Base-by-base conservation (phyloP, 2,329 filamentous ascomycete genomes). In the Thielaviopsis punctulata region DNA sequence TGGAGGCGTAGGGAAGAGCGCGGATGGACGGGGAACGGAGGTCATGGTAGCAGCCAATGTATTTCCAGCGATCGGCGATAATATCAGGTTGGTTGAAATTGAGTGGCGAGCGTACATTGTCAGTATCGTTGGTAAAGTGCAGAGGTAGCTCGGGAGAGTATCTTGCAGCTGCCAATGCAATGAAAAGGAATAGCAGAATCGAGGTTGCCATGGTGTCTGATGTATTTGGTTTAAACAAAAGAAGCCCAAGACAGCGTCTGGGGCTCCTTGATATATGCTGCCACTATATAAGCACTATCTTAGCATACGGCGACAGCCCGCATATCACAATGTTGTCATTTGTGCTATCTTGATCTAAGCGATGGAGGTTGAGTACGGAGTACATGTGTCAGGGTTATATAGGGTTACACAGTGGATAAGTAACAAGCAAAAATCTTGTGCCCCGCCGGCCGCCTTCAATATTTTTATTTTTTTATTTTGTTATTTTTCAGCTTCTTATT, bases 1-100 rank as follows among this genome's bases (percentile, higher is more conserved):
- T 53, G 12, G 19, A 57, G 2, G 51, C 43, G 8, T 52, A 53
- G 0, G n/a, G 36, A 4, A 61, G 48, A 4, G 57, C 54, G 1
- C 59, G 53, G 12, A 24, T 33, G n/a, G 21, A 4, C 10, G 6
- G 5, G n/a, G 24, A 10, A 13, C 6, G 24, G 7, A 60, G 55
- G 49, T 61, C 58, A 9, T 56, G 51, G 53, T 60, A 59, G 49
- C 61, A 61, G 23, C 60, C 59, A 18, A 56, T 41, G 45, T 60
- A 61, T 25, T 55, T 33, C 58, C 59, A 62, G n/a, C 52, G 43
- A 6, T 44, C 41, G 13, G 50, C 48, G 39, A 59, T 44, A 2
- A 53, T 50, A 2, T 49, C 53, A 5, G 57, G 54, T 49, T 54
- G 52, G 24, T 33, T 53, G 15, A 56, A 49, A n/a, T 59, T 58